Conservation (phyloP, 768 basidiomycete genomes). For the Suillus subaureus region DNA sequence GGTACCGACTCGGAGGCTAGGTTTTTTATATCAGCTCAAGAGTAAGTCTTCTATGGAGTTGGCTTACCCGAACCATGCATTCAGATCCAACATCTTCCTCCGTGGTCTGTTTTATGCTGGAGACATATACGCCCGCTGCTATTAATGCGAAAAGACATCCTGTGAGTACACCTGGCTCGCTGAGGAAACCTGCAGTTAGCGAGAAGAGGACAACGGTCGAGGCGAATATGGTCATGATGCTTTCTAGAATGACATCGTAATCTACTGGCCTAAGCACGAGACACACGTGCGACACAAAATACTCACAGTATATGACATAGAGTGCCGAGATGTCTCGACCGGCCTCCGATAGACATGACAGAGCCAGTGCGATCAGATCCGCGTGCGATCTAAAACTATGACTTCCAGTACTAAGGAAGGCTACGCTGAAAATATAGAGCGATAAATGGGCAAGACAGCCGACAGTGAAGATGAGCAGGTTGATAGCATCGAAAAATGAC, state of each 20-base stretch:
- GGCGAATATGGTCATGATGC: constrained; percentile 24
- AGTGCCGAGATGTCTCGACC: constrained; percentile 21
- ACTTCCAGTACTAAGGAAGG: constrained; percentile 10
- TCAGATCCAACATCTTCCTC: neutral
- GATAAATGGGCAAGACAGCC: constrained; percentile 21
- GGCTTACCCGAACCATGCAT: neutral
- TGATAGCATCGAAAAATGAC: constrained; percentile 23
- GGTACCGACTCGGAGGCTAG: neutral
- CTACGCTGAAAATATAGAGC: constrained; percentile 14
- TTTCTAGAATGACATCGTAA: constrained; percentile 30
- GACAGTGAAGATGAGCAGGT: constrained; percentile 25
- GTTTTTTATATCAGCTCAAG: neutral
- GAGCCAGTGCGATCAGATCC: neutral
- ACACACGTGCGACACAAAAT: neutral
- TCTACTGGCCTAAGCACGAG: constrained; percentile 23
- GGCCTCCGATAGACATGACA: constrained; percentile 18
- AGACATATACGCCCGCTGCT: neutral
- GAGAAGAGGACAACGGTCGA: constrained; percentile 16
- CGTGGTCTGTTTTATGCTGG: neutral
- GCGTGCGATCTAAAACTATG: neutral
- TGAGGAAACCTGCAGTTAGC: constrained; percentile 1
- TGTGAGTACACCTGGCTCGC: neutral
- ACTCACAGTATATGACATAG: constrained; percentile 29
- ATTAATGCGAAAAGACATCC: neutral
- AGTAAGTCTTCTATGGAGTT: neutral